These are phyloP conservation scores for Ceratopteris richardii DNA, from an alignment of 75 land plant species.

Conservation along the genomic window DNA sequence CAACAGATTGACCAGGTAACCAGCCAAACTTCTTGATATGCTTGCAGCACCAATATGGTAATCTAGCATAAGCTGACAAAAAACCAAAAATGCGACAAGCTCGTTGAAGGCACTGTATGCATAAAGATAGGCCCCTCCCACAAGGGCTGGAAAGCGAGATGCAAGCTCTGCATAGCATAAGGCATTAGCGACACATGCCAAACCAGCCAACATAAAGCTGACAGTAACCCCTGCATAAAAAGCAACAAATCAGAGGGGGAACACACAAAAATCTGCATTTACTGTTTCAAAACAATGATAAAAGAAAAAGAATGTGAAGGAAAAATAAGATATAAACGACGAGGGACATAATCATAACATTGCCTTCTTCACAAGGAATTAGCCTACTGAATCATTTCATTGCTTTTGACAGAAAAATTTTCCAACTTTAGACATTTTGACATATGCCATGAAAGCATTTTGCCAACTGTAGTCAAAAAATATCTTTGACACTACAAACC, in stretches of 20 bases:
- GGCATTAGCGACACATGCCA: constrained; percentile 78
- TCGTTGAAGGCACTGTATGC: constrained; percentile 80
- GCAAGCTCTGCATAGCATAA: constrained; percentile 94
- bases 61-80: constrained; percentile 82
- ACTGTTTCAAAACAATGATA: no score
- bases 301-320: no score
- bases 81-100: constrained; percentile 95
- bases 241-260: background rate
- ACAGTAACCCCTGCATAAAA: constrained; percentile 65
- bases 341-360: no score
- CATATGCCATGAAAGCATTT: no score
- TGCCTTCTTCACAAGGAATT: no score
- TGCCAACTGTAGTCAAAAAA: no score
- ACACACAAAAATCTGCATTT: constrained; percentile 2
- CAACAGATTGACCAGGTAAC: constrained; percentile 50
- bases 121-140: constrained; percentile 93
- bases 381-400: no score
- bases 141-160: constrained; percentile 86
- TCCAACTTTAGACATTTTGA: no score
- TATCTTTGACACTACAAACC: no score
- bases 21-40: constrained; percentile 83
- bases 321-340: no score
- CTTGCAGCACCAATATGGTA: constrained; percentile 98
- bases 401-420: no score
- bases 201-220: constrained; percentile 81